Base-by-base conservation (phyloP, 805 yeast species). In the Kluyveromyces starmeri region DNA sequence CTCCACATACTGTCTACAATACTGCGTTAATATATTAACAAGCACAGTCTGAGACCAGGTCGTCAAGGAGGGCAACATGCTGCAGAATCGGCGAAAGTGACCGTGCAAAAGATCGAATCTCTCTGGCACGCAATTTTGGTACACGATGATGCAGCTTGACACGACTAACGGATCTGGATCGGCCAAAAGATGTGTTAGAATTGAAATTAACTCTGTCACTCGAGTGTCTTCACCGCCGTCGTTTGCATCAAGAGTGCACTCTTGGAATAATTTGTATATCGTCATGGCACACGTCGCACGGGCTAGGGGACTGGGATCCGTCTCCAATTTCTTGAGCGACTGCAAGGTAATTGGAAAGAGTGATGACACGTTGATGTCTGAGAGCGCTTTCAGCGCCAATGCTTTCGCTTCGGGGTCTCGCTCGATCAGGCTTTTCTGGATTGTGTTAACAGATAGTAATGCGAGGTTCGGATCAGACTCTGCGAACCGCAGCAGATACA, bases 391-490 rank as follows among this genome's bases (percentile, higher is more conserved):
- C 28, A 92, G 70, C 0, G 94, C 79, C 37, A 83, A 63, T 2
- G 88, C 71, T 42, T 97, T 65, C 12, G 70, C 64, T 8, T 73
- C 68, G 2, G 94, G 80, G 40, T 70, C 71, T 44, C 75, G 74
- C 46, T 85, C 95, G 7, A 70, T 64, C 19, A 89, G 59, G 1
- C 84, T 69, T 57, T 83, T 85, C 55, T 92, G 98, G 32, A 92
- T 82, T 1, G 96, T 83, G 56, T 92, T 92, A 44, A 92, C 83
- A 1, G 95, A 76, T 29, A 92, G 65, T 14, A 92, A 67, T 2
- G 97, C 92, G n/a, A 83, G 70, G 53, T 88, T 95, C 7, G 92
- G 95, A 45, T 84, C 88, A 36, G 66, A 57, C 42, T 84, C 94
- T 16, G 95, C 92, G 53, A 75, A 85, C 37, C 82, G 68, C 27